These are phyloP conservation scores for Neurospora pannonica DNA, from an alignment of 495 filamentous ascomycete species.

Conservation along the genomic window DNA sequence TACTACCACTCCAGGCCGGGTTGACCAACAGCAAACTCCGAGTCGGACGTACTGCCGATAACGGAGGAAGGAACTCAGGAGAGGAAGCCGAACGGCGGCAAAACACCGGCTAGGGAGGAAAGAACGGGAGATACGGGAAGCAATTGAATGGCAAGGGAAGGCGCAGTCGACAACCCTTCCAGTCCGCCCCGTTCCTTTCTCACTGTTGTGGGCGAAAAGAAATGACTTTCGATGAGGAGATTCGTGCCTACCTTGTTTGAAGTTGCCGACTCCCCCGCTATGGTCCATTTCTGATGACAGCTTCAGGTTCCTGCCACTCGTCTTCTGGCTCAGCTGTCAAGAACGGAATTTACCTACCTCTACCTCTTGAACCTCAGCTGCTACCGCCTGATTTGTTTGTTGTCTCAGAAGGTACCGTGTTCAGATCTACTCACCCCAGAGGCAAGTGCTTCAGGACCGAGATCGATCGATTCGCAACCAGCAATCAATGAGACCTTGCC, in stretches of 20 bases:
- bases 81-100: not conserved
- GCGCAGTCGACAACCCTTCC: not conserved
- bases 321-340: not conserved
- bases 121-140: not conserved
- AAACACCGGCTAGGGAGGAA: not conserved
- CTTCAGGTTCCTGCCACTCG: not conserved
- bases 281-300: not conserved
- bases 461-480: not conserved
- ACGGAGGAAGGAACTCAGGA: not conserved
- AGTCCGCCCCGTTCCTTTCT: not conserved
- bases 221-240: not conserved
- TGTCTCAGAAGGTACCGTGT: not conserved
- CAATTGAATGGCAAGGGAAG: not conserved
- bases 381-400: not conserved
- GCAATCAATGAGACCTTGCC: not conserved
- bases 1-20: not conserved
- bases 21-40: not conserved
- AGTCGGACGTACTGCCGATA: not conserved
- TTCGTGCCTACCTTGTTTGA: not conserved
- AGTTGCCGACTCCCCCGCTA: not conserved
- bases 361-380: not conserved
- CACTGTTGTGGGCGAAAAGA: not conserved
- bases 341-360: not conserved
- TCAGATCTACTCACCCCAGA: not conserved
- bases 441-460: not conserved